Percentiles rank a stretch among this genome's conserved stretches.
Evolutionary conservation across 2,329 filamentous ascomycete genomes (phyloP).

Genomic region (Mycosphaerella arachidis): DNA sequence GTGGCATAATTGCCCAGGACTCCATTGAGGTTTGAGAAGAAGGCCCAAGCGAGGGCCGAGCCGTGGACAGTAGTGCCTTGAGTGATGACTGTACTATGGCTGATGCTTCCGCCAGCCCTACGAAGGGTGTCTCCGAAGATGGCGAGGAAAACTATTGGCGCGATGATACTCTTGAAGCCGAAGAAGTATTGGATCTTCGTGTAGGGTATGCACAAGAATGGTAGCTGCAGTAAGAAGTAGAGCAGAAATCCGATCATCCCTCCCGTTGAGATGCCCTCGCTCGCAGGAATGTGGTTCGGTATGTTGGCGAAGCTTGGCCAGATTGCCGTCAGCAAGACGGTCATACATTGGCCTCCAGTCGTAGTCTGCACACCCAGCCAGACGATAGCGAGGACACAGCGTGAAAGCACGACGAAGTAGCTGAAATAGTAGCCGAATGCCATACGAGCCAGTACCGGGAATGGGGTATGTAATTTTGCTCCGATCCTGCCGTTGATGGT

Average conservation of each 20-base stretch:
- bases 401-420: constrained; percentile 30
- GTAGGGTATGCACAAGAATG: constrained; percentile 53
- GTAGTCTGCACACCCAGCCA: constrained; percentile 32
- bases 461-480: constrained; percentile 52
- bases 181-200: constrained; percentile 31
- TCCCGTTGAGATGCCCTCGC: constrained; percentile 51
- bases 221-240: constrained; percentile 52
- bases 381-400: constrained; percentile 29
- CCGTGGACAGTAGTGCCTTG: constrained; percentile 24
- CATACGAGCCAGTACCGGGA: constrained; percentile 52
- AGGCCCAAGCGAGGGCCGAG: constrained; percentile 28
- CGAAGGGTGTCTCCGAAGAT: constrained; percentile 30
- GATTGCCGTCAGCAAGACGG: constrained; percentile 39
- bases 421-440: constrained; percentile 54
- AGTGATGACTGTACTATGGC: constrained; percentile 30
- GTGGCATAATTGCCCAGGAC: constrained; percentile 33
- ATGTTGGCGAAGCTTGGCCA: constrained; percentile 54
- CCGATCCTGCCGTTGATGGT: constrained; percentile 51
- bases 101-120: constrained; percentile 29
- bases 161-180: constrained; percentile 41
- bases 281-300: constrained; percentile 47
- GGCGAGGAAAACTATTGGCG: constrained; percentile 24
- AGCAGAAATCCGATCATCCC: constrained; percentile 55
- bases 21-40: constrained; percentile 27
- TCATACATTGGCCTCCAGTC: constrained; percentile 26